These are phyloP conservation scores for Aspergillus steynii DNA, from an alignment of 495 filamentous ascomycete genomes.

Conservation along the genomic window DNA sequence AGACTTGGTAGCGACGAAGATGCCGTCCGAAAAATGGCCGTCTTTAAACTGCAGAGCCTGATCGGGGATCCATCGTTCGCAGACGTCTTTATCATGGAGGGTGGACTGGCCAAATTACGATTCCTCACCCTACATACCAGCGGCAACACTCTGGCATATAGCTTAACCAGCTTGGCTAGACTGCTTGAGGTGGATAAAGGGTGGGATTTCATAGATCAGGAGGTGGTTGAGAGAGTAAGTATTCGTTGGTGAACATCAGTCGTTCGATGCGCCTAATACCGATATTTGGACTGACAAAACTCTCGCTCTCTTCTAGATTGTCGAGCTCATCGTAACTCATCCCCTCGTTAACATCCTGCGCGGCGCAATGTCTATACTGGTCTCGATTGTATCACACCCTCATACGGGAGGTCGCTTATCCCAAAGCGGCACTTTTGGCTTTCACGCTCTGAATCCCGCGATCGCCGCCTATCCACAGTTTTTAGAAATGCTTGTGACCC, in stretches of 20 bases:
- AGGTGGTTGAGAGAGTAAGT: slow-evolving; percentile 67
- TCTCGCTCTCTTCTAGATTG: slow-evolving; percentile 55
- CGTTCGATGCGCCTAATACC: not conserved
- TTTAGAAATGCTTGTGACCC: slow-evolving; percentile 86
- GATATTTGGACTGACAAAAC: not conserved
- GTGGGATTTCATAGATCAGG: slow-evolving; percentile 77
- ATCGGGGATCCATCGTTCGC: slow-evolving; percentile 97
- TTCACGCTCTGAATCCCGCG: slow-evolving; percentile 87
- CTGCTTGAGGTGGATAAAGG: slow-evolving; percentile 95
- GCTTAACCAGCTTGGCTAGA: slow-evolving; percentile 80
- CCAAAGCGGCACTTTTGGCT: slow-evolving; percentile 67
- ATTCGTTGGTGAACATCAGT: not conserved
- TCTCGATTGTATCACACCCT: slow-evolving; percentile 86
- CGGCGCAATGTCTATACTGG: slow-evolving; percentile 94
- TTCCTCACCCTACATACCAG: slow-evolving; percentile 78
- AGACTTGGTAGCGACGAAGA: slow-evolving; percentile 77
- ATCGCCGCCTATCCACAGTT: slow-evolving; percentile 90
- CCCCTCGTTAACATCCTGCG: slow-evolving; percentile 96
- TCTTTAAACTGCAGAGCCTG: slow-evolving; percentile 91
- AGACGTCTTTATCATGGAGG: slow-evolving; percentile 89
- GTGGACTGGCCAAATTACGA: slow-evolving; percentile 77
- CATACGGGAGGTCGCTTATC: slow-evolving; percentile 45
- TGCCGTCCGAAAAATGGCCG: slow-evolving; percentile 96
- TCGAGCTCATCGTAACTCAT: slow-evolving; percentile 92
- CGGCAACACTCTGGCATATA: slow-evolving; percentile 95